A percentile compares a stretch with the other conserved stretches of the same genome.
Conservation (phyloP, 1,284 basidiomycete genomes). For the Microstroma glucosiphilum region DNA sequence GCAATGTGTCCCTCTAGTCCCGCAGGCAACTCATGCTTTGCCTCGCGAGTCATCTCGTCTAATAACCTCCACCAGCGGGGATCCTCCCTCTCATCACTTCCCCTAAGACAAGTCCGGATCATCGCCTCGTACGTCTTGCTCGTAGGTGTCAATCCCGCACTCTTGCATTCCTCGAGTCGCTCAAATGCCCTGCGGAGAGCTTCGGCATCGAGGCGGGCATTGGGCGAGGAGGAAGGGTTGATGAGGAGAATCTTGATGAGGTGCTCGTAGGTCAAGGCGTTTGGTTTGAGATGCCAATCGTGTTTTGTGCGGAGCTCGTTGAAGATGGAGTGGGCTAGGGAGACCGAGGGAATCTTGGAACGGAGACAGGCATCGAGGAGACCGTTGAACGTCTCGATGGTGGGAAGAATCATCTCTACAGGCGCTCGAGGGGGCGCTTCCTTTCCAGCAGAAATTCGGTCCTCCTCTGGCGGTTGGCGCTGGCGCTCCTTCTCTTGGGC, state of each 20-base stretch:
- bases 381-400: constrained; percentile 6
- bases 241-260: background rate
- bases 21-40: background rate
- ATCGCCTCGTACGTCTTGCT: background rate
- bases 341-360: background rate
- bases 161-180: constrained; percentile 2
- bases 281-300: background rate
- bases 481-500: background rate
- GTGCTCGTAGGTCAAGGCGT: background rate
- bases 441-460: background rate
- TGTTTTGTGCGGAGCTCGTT: background rate
- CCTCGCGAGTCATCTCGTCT: background rate
- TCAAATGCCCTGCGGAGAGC: background rate
- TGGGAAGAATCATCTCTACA: background rate
- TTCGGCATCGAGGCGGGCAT: background rate
- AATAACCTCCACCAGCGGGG: background rate
- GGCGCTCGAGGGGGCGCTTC: background rate
- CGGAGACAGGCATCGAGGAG: background rate
- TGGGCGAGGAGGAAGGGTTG: background rate
- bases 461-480: background rate
- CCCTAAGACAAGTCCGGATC: background rate
- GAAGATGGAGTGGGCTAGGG: background rate
- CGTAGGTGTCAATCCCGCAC: background rate
- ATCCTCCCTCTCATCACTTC: background rate
- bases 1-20: background rate